Conservation (phyloP, 2,329 filamentous ascomycete genomes). For the Didymosphaeria variabile region DNA sequence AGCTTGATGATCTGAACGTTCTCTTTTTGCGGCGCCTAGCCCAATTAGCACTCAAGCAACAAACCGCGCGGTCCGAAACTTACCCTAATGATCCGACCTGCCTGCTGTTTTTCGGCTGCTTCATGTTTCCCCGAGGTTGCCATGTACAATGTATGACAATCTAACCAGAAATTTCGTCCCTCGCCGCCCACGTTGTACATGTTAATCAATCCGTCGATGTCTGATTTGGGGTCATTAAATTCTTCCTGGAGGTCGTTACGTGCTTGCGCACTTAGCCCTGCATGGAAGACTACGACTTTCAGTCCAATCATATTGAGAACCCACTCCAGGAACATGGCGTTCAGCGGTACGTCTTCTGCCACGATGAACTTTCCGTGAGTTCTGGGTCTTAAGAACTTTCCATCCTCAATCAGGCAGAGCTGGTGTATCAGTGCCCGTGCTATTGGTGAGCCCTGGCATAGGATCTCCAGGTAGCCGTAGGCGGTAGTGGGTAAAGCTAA, state of each 20-base stretch:
- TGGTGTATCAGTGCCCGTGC: neutral
- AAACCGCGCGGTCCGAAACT: no score
- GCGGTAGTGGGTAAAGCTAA: neutral
- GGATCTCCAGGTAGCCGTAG: neutral
- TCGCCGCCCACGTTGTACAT: neutral
- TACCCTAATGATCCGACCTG: no score
- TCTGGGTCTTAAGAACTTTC: neutral
- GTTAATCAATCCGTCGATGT: neutral
- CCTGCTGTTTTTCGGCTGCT: no score
- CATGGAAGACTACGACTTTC: no score
- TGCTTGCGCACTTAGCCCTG: no score
- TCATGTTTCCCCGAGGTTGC: no score
- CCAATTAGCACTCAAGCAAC: no score
- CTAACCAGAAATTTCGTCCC: slow-evolving; percentile 12
- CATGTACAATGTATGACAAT: slow-evolving; percentile 47
- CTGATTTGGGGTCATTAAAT: neutral
- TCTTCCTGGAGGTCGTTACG: no score
- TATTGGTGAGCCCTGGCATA: neutral
- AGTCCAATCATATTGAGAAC: neutral
- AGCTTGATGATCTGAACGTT: no score
- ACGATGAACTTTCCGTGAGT: neutral
- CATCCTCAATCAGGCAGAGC: neutral
- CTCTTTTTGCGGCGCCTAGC: no score
- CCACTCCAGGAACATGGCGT: neutral
- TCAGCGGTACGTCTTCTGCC: neutral